Conservation (phyloP, 139 green algal species). For the Tetradesmus obliquus region DNA sequence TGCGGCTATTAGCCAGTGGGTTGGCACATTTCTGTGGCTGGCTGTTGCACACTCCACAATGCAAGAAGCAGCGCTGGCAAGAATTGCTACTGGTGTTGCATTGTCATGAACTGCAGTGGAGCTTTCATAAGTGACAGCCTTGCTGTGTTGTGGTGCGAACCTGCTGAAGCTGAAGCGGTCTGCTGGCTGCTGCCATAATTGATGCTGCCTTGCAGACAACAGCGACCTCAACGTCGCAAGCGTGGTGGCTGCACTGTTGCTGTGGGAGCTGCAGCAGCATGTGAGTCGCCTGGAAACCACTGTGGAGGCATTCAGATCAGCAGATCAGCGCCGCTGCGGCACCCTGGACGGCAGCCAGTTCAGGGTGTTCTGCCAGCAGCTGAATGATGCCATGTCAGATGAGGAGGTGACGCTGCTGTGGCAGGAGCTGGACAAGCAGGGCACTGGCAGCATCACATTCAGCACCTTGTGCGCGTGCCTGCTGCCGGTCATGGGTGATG, state of each 20-base stretch:
- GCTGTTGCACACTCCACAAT: background rate
- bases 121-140: no score
- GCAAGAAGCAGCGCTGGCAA: background rate
- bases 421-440: slow-evolving; percentile 9
- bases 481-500: slow-evolving; percentile 24
- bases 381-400: slow-evolving; percentile 39
- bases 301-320: slow-evolving; percentile 15
- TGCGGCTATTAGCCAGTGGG: background rate
- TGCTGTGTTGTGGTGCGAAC: background rate
- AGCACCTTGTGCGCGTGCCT: slow-evolving; percentile 7
- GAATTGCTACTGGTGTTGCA: background rate
- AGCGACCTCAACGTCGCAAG: background rate
- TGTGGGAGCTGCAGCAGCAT: slow-evolving; percentile 35
- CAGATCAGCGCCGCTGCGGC: background rate
- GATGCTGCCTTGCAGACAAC: background rate
- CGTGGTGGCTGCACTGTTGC: slow-evolving; percentile 29
- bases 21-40: background rate
- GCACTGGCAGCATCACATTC: background rate
- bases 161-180: background rate
- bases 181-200: no score
- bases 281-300: background rate
- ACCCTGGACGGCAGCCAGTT: background rate
- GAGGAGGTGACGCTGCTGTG: slow-evolving; percentile 19
- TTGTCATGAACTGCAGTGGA: background rate
- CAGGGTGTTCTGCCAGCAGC: slow-evolving; percentile 9